phyloP scores from a whole-genome alignment of 768 basidiomycete genomes.

The Lactarius tabidus region DNA sequence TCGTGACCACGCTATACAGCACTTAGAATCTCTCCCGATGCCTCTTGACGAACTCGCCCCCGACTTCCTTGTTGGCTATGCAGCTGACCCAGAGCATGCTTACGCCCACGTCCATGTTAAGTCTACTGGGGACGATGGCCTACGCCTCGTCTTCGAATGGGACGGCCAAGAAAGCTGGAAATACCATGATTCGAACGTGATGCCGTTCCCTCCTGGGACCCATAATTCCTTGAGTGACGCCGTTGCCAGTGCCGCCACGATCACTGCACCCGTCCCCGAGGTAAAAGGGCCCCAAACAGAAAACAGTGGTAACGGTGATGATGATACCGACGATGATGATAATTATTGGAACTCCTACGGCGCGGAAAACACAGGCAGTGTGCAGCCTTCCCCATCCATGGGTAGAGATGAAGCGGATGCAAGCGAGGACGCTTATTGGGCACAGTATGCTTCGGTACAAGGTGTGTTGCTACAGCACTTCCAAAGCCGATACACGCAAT shows the following conservation, averaged over 20 bases:
- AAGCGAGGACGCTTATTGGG: constrained; percentile 70
- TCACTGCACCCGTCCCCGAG: neutral
- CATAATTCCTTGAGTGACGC: constrained; percentile 31
- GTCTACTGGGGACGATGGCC: constrained; percentile 32
- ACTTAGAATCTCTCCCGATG: constrained; percentile 41
- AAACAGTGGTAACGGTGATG: constrained; percentile 27
- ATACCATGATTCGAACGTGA: constrained; percentile 63
- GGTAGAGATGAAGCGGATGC: constrained; percentile 30
- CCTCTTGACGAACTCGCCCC: constrained; percentile 38
- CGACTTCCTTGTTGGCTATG: constrained; percentile 40
- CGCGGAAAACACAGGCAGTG: constrained; percentile 33
- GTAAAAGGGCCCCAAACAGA: neutral
- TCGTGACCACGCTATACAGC: constrained; percentile 36
- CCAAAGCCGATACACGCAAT: neutral
- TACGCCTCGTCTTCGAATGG: constrained; percentile 70
- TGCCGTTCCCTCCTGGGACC: constrained; percentile 61
- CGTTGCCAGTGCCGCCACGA: constrained; percentile 23
- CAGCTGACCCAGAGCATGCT: constrained; percentile 28
- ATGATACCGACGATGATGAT: constrained; percentile 38
- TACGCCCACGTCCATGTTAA: constrained; percentile 35
- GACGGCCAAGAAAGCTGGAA: constrained; percentile 53
- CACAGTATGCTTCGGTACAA: constrained; percentile 64
- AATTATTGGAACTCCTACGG: constrained; percentile 70
- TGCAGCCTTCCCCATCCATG: constrained; percentile 25
- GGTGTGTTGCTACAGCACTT: constrained; percentile 39